Evolutionary conservation across 2,329 filamentous ascomycete genomes (phyloP), one percentile per base, ranked within the genome.

Genomic region (Fonsecaea pugnacius): DNA sequence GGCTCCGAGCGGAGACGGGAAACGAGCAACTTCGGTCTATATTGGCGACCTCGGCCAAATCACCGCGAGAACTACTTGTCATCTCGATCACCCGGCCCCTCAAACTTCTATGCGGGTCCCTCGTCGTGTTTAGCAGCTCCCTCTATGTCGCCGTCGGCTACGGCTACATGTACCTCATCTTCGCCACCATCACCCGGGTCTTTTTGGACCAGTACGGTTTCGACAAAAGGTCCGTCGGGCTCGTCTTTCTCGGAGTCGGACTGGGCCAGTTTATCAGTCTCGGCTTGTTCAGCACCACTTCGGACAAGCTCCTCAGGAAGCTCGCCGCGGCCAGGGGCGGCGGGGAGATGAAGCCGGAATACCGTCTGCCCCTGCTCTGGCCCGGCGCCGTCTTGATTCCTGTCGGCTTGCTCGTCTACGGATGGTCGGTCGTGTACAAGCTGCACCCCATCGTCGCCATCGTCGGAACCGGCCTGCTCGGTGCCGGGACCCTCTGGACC

Each of bases 321-420:
- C 14, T 51, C n/a, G 87, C 4, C 60, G 79, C 9, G 85, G 85
- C 16, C 9, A 51, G 24, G 10, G 48, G 48, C 4, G 67, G 67
- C 76, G 53, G 27, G 27, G 27, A 80, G 4, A 67, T 75, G 62
- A 74, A 74, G 52, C 80, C 83, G 0, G 83, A 85, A 65, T 79
- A 79, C 67, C 78, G 83, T 0, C 74, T 85, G 0, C 82, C 84
- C 0, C 78, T 83, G 0, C 84, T 89, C 77, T 81, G 87, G 54
- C 76, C 83, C 10, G 83, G 83, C 1, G 78, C 80, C 0, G 69
- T 85, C 1, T 77, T 86, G 51, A 79, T 87, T 1, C 84, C 85
- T 0, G 72, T 82, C 21, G 82, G 83, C 0, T 72, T 87, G 1
- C 83, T 85, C 65, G 79, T 82, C 72, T 87, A 87, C 68, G 85